Percentiles rank a stretch among this genome's conserved stretches.
phyloP scores from a whole-genome alignment of 73 alveolate species.

The Halteria grandinella region DNA sequence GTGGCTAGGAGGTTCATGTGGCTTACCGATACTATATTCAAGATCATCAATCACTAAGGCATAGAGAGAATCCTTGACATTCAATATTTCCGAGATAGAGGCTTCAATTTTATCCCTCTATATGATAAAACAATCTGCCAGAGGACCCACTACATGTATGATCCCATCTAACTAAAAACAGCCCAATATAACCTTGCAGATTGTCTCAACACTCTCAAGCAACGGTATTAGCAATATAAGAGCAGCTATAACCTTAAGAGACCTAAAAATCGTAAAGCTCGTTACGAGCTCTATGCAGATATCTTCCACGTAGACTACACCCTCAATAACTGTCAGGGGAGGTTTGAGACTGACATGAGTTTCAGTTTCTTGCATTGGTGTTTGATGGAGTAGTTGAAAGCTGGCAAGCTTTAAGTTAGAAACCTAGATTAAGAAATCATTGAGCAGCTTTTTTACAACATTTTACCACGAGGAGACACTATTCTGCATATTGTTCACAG shows the following conservation, averaged over 20 bases:
- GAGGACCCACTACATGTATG: neutral
- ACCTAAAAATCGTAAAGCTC: neutral
- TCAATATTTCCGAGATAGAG: neutral
- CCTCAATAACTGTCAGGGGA: too few relatives aligned
- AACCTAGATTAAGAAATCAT: slow-evolving; percentile 5
- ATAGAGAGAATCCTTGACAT: slow-evolving; percentile 12
- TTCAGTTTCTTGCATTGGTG: slow-evolving; percentile 49
- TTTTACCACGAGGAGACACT: slow-evolving; percentile 52
- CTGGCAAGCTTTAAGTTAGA: neutral
- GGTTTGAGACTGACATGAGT: neutral
- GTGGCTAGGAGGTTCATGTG: slow-evolving; percentile 7
- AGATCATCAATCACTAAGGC: slow-evolving; percentile 18
- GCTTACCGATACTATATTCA: neutral
- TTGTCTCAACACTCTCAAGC: neutral
- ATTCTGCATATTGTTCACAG: slow-evolving; percentile 34
- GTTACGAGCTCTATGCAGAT: neutral
- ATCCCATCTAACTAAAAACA: neutral
- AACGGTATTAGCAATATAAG: neutral
- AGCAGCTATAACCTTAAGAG: neutral
- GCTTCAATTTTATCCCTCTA: slow-evolving; percentile 16
- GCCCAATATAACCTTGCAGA: neutral
- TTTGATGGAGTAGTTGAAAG: slow-evolving; percentile 13
- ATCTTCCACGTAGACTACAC: neutral
- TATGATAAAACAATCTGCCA: neutral
- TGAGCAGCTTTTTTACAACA: slow-evolving; percentile 16